Evolutionary conservation across 345 rosid species (phyloP).

Genomic region (Passiflora organensis): DNA sequence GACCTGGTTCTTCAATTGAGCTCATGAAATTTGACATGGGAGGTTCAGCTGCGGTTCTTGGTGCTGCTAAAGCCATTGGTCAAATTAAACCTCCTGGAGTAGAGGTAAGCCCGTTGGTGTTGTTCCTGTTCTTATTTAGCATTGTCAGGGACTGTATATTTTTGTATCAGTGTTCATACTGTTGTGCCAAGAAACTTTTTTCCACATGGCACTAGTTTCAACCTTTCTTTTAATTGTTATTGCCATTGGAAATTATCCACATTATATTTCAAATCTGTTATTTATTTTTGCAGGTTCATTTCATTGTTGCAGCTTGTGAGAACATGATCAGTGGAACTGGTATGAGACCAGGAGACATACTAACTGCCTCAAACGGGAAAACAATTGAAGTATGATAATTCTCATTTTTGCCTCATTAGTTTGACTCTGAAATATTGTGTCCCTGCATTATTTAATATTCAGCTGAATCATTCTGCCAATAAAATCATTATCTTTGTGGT

Average conservation of each 20-base stretch:
- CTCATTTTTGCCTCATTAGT: neutral
- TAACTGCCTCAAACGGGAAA: constrained; percentile 96
- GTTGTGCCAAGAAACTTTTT: neutral
- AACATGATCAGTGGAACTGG: constrained; percentile 99
- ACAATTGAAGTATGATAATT: constrained; percentile 74
- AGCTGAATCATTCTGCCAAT: neutral
- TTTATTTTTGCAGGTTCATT: constrained; percentile 59
- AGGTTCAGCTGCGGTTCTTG: constrained; percentile 91
- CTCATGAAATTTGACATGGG: constrained; percentile 94
- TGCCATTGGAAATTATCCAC: too few relatives aligned
- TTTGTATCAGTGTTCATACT: neutral
- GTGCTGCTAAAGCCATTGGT: constrained; percentile 94
- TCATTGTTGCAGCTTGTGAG: constrained; percentile 96
- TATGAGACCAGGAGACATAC: constrained; percentile 96
- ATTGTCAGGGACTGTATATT: too few relatives aligned
- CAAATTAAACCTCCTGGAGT: constrained; percentile 90
- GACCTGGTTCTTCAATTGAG: constrained; percentile 78
- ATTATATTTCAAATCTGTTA: neutral
- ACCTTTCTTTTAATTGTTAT: too few relatives aligned
- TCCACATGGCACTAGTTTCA: too few relatives aligned
- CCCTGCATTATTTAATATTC: neutral
- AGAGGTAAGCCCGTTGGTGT: constrained; percentile 48
- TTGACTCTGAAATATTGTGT: neutral
- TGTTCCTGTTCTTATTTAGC: neutral
- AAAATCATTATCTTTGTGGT: too few relatives aligned